Conservation (phyloP, 208 protist species). For the Novymonas esmeraldas region DNA sequence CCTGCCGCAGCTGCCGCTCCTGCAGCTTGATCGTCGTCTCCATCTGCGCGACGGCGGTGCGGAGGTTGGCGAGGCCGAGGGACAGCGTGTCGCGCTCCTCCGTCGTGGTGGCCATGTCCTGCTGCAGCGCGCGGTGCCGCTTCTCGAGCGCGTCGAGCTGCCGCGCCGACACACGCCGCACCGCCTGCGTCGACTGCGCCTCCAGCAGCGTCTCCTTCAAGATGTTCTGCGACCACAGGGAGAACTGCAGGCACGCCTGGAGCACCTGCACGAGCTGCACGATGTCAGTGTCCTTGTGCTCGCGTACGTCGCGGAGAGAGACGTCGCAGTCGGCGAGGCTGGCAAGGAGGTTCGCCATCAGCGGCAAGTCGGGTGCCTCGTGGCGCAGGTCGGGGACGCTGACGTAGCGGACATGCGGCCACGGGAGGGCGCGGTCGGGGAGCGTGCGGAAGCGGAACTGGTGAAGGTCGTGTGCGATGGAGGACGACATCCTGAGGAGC, state of each 20-base stretch:
- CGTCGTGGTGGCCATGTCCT: constrained; percentile 27
- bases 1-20: constrained; percentile 50
- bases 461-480: constrained; percentile 34
- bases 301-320: constrained; percentile 30
- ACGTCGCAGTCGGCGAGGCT: constrained; percentile 37
- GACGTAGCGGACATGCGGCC: constrained; percentile 58
- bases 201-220: constrained; percentile 68
- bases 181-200: constrained; percentile 43
- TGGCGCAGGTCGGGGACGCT: constrained; percentile 47
- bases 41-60: constrained; percentile 42
- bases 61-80: constrained; percentile 38
- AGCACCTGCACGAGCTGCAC: constrained; percentile 66
- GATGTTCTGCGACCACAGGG: constrained; percentile 81
- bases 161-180: constrained; percentile 43
- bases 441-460: too few species aligned
- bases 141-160: constrained; percentile 57
- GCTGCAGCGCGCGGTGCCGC: constrained; percentile 30
- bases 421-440: constrained; percentile 62
- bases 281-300: constrained; percentile 56
- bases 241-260: constrained; percentile 80
- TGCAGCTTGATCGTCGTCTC: constrained; percentile 53
- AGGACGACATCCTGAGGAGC: constrained; percentile 4
- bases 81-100: constrained; percentile 61
- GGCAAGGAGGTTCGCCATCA: constrained; percentile 75
- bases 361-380: constrained; percentile 58